Percentiles rank a stretch among this genome's conserved stretches.
Conservation (phyloP, 23 red algal species). For the Gracilaria domingensis region DNA sequence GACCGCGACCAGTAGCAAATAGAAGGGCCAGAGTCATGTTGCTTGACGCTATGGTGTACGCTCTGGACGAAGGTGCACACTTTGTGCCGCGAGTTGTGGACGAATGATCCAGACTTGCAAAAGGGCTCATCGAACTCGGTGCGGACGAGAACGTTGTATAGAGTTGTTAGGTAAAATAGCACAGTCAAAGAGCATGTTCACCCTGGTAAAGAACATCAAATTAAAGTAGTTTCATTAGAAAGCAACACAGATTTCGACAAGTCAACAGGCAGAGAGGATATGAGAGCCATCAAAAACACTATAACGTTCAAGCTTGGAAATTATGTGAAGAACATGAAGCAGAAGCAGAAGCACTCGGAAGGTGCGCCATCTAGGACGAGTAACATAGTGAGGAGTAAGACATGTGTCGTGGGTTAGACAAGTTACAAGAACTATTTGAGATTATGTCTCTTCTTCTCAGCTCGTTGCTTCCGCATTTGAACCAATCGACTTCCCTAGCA, state of each 20-base stretch:
- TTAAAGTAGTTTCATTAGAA: background rate
- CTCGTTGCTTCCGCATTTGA: constrained; percentile 36
- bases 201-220: background rate
- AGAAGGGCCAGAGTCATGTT: constrained; percentile 58
- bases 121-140: constrained; percentile 40
- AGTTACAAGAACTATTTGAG: constrained; percentile 20
- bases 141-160: background rate
- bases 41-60: constrained; percentile 68
- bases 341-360: background rate
- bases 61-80: constrained; percentile 43
- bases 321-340: background rate
- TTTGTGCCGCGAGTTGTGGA: constrained; percentile 32
- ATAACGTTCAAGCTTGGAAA: background rate
- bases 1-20: constrained; percentile 31
- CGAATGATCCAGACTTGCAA: constrained; percentile 33
- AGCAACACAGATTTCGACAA: constrained; percentile 6
- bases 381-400: constrained; percentile 13
- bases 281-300: background rate
- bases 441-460: constrained; percentile 47
- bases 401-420: background rate
- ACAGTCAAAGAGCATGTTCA: background rate
- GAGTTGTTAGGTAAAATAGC: background rate
- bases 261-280: background rate
- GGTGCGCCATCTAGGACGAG: background rate
- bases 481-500: constrained; percentile 38